These are phyloP conservation scores for Phytophthora podocarpi DNA, from an alignment of 352 stramenopile species.

Conservation along the genomic window DNA sequence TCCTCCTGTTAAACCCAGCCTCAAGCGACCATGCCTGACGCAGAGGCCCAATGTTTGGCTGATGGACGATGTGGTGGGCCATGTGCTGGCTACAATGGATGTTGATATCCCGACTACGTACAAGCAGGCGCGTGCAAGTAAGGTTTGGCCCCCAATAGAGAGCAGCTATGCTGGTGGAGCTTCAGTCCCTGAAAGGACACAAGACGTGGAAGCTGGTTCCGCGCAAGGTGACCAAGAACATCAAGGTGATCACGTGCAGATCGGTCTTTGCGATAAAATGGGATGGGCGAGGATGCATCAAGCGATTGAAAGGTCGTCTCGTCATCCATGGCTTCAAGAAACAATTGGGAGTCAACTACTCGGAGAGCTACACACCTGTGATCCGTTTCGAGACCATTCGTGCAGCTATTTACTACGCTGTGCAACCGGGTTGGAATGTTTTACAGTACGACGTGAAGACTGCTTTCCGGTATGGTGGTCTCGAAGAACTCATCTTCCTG, in stretches of 20 bases:
- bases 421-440: background rate
- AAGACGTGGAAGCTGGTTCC: conserved; percentile 4
- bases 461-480: conserved; percentile 6
- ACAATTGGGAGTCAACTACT: conserved; percentile 21
- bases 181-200: background rate
- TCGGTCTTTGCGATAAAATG: conserved; percentile 22
- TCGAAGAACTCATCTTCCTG: conserved; percentile 14
- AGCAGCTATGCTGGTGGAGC: background rate
- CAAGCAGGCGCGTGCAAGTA: no score
- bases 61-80: no score
- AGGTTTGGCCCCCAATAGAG: no score
- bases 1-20: no score
- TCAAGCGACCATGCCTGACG: no score
- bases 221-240: no score
- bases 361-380: conserved; percentile 21
- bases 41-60: no score
- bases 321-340: conserved; percentile 26
- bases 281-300: conserved; percentile 7
- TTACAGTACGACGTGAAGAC: conserved; percentile 23
- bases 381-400: conserved; percentile 24
- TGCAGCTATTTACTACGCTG: conserved; percentile 15
- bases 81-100: no score
- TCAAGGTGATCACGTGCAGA: conserved; percentile 10
- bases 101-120: no score
- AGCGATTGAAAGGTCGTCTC: conserved; percentile 20